Conservation (phyloP, 768 basidiomycete genomes). For the Suillus subluteus region DNA sequence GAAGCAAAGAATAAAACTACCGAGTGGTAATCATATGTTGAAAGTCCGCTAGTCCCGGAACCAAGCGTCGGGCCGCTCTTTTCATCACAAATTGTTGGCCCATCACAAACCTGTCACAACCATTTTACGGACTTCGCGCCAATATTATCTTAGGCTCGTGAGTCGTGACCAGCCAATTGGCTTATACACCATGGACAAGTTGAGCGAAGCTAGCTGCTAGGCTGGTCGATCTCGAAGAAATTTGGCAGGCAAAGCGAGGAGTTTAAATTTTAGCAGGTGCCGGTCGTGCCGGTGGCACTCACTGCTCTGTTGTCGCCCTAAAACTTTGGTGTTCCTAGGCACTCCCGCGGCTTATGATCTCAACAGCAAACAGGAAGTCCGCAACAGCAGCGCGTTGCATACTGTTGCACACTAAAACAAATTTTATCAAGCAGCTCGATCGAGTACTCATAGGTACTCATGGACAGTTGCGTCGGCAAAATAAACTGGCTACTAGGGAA, state of each 20-base stretch:
- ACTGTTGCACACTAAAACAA: not conserved
- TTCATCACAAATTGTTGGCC: not conserved
- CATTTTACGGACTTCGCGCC: not conserved
- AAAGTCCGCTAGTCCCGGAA: too few species aligned
- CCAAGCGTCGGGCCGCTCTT: too few species aligned
- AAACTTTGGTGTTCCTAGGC: not conserved
- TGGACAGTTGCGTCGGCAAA: not conserved
- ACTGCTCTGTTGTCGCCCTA: not conserved
- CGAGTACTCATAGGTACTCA: not conserved
- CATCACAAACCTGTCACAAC: not conserved
- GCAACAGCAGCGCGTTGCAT: not conserved
- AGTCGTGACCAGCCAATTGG: too few species aligned
- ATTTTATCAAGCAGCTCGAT: not conserved
- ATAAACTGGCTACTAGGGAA: conserved; percentile 6
- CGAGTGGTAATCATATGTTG: too few species aligned
- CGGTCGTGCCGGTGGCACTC: too few species aligned
- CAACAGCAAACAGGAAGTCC: not conserved
- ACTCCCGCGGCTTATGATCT: not conserved
- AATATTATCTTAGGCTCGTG: too few species aligned
- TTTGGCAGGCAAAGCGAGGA: too few species aligned
- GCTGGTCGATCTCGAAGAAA: too few species aligned
- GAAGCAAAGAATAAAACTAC: too few species aligned
- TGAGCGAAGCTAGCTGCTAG: too few species aligned
- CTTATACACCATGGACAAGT: too few species aligned
- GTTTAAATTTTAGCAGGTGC: too few species aligned